A percentile compares a stretch with the other conserved stretches of the same genome.
phyloP scores from a whole-genome alignment of 768 basidiomycete genomes.

The Lentinus tigrinus region DNA sequence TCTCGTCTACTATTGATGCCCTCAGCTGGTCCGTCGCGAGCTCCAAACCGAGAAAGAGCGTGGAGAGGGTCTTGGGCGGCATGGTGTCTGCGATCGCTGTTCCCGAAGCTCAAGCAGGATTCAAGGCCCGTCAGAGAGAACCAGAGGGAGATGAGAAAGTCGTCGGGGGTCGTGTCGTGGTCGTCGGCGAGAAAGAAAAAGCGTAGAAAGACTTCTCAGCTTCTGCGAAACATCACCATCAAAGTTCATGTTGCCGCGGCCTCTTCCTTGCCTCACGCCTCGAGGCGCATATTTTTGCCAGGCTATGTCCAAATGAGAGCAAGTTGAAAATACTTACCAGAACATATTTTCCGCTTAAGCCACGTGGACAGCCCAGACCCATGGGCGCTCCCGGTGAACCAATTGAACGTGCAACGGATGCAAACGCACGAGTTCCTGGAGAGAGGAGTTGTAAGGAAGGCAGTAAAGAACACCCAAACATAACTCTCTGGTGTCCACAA shows the following conservation, averaged over 20 bases:
- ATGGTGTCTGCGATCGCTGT: constrained; percentile 15
- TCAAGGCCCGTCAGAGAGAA: neutral
- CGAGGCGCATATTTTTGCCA: neutral
- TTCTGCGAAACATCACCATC: constrained; percentile 21
- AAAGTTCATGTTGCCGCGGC: constrained; percentile 16
- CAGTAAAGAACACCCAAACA: too few species aligned
- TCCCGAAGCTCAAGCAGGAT: constrained; percentile 6
- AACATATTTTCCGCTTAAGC: neutral
- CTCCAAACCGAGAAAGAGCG: constrained; percentile 85
- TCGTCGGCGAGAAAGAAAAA: constrained; percentile 16
- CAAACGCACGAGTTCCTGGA: too few species aligned
- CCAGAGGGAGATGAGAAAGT: neutral
- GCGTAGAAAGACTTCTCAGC: constrained; percentile 9
- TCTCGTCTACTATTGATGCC: constrained; percentile 81
- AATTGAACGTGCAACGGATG: too few species aligned
- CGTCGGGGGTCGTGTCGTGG: constrained; percentile 20
- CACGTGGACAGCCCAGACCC: neutral
- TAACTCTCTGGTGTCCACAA: too few species aligned
- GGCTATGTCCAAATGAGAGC: neutral
- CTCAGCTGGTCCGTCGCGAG: constrained; percentile 82
- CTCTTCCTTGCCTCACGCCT: constrained; percentile 10
- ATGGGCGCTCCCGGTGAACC: too few species aligned
- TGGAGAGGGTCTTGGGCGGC: constrained; percentile 40
- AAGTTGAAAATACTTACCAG: neutral
- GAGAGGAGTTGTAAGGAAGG: too few species aligned